These are phyloP conservation scores for Boletus chippewaensis DNA, from an alignment of 1,284 basidiomycete species.

Conservation along the genomic window DNA sequence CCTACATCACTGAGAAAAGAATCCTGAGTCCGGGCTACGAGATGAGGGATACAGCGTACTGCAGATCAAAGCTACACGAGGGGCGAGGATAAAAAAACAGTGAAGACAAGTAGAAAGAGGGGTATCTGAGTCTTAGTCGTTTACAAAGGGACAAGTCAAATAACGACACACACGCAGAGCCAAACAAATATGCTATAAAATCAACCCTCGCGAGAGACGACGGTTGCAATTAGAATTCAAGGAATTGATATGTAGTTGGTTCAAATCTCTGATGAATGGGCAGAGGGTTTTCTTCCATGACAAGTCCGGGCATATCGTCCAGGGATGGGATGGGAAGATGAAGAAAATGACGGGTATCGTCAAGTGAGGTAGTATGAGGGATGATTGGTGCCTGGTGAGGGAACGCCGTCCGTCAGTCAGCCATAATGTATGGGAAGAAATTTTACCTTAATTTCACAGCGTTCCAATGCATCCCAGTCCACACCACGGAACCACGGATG, in stretches of 20 bases:
- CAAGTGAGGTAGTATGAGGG: constrained; percentile 67
- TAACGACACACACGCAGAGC: constrained; percentile 8
- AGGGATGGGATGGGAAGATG: constrained; percentile 65
- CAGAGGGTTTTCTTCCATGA: constrained; percentile 51
- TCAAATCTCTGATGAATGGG: constrained; percentile 58
- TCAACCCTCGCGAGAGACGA: constrained; percentile 9
- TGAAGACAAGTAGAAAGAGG: neutral
- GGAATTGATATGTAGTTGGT: constrained; percentile 59
- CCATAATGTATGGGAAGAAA: constrained; percentile 2
- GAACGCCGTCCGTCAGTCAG: constrained; percentile 10
- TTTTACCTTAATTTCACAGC: constrained; percentile 68
- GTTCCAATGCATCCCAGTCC: constrained; percentile 79
- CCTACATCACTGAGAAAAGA: constrained; percentile 11
- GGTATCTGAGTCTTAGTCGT: constrained; percentile 10
- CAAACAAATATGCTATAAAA: constrained; percentile 27
- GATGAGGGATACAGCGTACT: constrained; percentile 27
- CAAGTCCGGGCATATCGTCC: constrained; percentile 73
- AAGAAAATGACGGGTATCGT: constrained; percentile 77
- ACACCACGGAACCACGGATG: constrained; percentile 96
- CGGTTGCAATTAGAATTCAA: constrained; percentile 53
- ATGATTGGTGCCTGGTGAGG: constrained; percentile 67
- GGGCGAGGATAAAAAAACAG: constrained; percentile 4
- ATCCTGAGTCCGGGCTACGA: constrained; percentile 6
- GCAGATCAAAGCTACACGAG: constrained; percentile 28
- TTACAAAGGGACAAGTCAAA: neutral